Conservation (phyloP, 441 rosid species). For the Populus hybrid region DNA sequence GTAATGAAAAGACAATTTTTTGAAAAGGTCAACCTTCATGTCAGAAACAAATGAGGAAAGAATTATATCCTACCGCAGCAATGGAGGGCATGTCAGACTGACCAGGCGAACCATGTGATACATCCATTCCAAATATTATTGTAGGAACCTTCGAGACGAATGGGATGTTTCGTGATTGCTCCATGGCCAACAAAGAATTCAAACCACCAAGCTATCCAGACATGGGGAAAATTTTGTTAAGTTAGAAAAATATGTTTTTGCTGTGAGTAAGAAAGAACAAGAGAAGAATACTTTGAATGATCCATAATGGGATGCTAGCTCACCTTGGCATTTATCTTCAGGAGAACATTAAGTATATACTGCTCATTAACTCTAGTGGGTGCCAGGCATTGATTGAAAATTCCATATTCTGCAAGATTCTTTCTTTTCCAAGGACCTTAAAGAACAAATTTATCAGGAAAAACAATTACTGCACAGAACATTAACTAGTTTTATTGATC, state of each 20-base stretch:
- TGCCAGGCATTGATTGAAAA: conserved; percentile 71
- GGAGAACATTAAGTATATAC: conserved; percentile 60
- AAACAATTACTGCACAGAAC: background rate
- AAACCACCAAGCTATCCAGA: conserved; percentile 71
- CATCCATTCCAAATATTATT: conserved; percentile 74
- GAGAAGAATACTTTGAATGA: background rate
- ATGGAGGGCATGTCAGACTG: conserved; percentile 65
- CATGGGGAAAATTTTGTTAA: conserved; percentile 10
- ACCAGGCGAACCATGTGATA: conserved; percentile 79
- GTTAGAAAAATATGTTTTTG: background rate
- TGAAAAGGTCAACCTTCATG: background rate
- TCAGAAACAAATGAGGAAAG: background rate
- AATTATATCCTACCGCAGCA: conserved; percentile 53
- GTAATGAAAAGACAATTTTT: background rate
- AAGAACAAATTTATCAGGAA: background rate
- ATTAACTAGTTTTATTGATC: background rate
- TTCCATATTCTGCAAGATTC: conserved; percentile 58
- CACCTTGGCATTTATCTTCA: conserved; percentile 82
- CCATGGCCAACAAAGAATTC: conserved; percentile 55
- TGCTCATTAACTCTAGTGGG: conserved; percentile 58
- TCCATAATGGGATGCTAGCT: background rate
- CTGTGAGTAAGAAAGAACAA: background rate
- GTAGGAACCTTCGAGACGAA: conserved; percentile 68
- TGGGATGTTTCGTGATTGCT: conserved; percentile 53
- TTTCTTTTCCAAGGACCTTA: conserved; percentile 78